Evolutionary conservation across 2,329 filamentous ascomycete species (phyloP), one percentile per base, ranked within the genome.

Genomic region (Tolypocladium nubicola): DNA sequence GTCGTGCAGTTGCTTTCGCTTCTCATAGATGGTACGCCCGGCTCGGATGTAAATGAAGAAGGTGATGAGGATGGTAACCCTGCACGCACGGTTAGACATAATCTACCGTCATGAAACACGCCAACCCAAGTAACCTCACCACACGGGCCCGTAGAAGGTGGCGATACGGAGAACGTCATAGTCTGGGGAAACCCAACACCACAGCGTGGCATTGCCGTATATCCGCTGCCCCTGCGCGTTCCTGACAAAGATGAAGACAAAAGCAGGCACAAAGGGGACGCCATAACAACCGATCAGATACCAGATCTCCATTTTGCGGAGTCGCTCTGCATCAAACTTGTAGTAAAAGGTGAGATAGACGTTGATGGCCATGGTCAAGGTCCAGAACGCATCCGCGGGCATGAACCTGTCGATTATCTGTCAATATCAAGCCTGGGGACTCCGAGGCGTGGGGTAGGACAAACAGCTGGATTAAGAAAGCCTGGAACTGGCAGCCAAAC

Each of bases 311-410:
- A 93, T 79, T 50, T 71, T 76, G 13, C 83, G 83, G 16, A 94
- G 74, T 55, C 81, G 79, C 4, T 77, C 71, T 1, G 85, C 82
- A 59, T 87, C 83, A 63, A 85, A 92, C 61, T 87, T 88, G 65
- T 77, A 79, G 70, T 90, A 91, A 66, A 94, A 90, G 0, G 89
- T 91, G 16, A 93, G 73, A 68, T 90, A 90, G 55, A 94, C 89
- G 67, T 94, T 95, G 63, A 86, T 79, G 1, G 89, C 88, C 89
- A 95, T 94, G 56, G 87, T 84, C 58, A 92, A 77, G 1, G 87
- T 88, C 88, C 86, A 92, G 52, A 87, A 77, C 1, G 86, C 84
- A 73, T 90, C 87, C 6, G 87, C 87, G 1, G 85, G 85, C 79
- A 90, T 84, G 68, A 91, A 91, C 85, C 87, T 90, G 65, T n/a